Evolutionary conservation across 768 basidiomycete species (phyloP).

Genomic region (Mycena vitilis): DNA sequence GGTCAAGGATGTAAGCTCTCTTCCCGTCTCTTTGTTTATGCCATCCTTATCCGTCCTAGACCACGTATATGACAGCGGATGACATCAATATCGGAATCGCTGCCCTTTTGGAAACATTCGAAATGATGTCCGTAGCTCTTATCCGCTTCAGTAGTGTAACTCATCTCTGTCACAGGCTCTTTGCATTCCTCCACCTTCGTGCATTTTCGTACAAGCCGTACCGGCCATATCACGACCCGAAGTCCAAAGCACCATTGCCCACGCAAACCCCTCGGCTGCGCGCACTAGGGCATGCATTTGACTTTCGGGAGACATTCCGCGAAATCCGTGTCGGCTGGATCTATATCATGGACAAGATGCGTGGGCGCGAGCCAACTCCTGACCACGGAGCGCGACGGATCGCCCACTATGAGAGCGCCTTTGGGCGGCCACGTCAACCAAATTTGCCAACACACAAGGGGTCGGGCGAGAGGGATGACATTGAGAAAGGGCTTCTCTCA

Average conservation of each 20-base stretch:
- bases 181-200: slow-evolving; percentile 76
- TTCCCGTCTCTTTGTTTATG: background rate
- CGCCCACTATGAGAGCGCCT: slow-evolving; percentile 57
- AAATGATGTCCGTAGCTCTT: slow-evolving; percentile 71
- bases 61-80: slow-evolving; percentile 76
- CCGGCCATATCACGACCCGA: slow-evolving; percentile 45
- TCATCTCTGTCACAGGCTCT: slow-evolving; percentile 54
- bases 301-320: slow-evolving; percentile 75
- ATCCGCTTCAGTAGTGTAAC: slow-evolving; percentile 16
- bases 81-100: slow-evolving; percentile 79
- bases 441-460: slow-evolving; percentile 21
- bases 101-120: slow-evolving; percentile 75
- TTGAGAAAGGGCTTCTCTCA: slow-evolving; percentile 25
- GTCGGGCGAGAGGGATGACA: slow-evolving; percentile 24
- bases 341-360: slow-evolving; percentile 66
- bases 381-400: slow-evolving; percentile 56
- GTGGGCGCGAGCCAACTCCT: slow-evolving; percentile 65
- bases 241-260: slow-evolving; percentile 45
- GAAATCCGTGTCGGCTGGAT: slow-evolving; percentile 69
- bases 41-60: slow-evolving; percentile 47
- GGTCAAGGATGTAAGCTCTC: slow-evolving; percentile 66
- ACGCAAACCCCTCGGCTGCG: slow-evolving; percentile 63
- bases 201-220: slow-evolving; percentile 82
- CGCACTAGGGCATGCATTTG: slow-evolving; percentile 72
- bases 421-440: slow-evolving; percentile 52